These are phyloP conservation scores for Apiotrichum akiyoshidainum DNA, from an alignment of 1,284 basidiomycete species.

Conservation along the genomic window DNA sequence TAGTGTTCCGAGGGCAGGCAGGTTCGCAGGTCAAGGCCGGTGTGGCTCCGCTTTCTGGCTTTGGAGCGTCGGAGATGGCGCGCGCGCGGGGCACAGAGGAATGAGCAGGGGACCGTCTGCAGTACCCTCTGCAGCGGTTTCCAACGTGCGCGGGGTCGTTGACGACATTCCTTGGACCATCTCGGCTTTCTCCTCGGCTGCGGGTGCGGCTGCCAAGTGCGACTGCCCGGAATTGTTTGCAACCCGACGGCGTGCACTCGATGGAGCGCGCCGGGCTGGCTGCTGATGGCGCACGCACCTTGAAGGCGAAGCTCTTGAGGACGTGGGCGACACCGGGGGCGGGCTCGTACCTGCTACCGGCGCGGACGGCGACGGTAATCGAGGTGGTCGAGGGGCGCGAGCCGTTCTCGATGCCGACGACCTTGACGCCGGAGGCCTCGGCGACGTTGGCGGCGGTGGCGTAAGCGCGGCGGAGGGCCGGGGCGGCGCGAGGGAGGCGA, in stretches of 20 bases:
- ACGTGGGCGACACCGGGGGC: slow-evolving; percentile 84
- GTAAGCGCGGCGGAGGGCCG: slow-evolving; percentile 23
- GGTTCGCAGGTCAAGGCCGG: no score
- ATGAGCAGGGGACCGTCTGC: not conserved
- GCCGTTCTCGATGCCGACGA: slow-evolving; percentile 75
- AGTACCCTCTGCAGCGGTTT: not conserved
- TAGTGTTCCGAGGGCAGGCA: no score
- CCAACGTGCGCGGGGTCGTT: not conserved
- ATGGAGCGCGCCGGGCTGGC: not conserved
- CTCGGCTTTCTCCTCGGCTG: slow-evolving; percentile 5
- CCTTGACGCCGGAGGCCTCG: slow-evolving; percentile 73
- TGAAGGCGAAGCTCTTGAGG: slow-evolving; percentile 95
- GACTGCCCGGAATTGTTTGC: no score
- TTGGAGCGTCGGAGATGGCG: not conserved
- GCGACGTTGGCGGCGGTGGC: slow-evolving; percentile 63
- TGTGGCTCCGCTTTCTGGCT: no score
- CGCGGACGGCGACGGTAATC: slow-evolving; percentile 85
- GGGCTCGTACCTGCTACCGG: slow-evolving; percentile 79
- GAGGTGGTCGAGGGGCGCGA: slow-evolving; percentile 67
- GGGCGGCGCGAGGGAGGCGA: slow-evolving; percentile 23
- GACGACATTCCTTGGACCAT: not conserved
- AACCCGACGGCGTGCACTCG: no score
- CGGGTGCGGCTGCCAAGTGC: not conserved
- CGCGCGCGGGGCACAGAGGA: not conserved
- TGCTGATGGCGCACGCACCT: slow-evolving; percentile 59